Base-by-base conservation (phyloP, 75 land plant species). In the Pinus taeda region DNA sequence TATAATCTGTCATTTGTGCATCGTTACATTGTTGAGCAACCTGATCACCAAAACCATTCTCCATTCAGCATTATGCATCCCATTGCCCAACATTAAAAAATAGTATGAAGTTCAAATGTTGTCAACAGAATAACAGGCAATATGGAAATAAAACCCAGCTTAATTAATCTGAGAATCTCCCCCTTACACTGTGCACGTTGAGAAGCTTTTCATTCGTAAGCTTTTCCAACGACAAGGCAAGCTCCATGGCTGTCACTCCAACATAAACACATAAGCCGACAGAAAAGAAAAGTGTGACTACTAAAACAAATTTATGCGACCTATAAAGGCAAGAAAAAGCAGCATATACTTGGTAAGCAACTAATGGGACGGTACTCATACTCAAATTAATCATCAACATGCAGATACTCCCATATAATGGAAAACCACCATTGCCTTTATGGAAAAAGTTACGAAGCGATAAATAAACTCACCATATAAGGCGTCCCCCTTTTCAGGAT, bases 401-500 rank as follows among this genome's bases (percentile, higher is more conserved):
- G 18, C 36, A 70, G 15, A 15, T 8, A 53, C 75, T 62, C 1
- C 20, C 15, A 20, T n/a, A 66, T 15, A 15, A 15, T 5, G 3
- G 24, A 60, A 42, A 36, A 18, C 11, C 15, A 18, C 22, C 22
- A 75, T 53, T 24, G 21, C 37, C 11, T 49, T 49, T 8, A 9
- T 49, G 53, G 53, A 49, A 49, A 39, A 39, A 39, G 11, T 8
- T 9, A 49, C 1, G 1, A 8, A 49, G 53, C 33, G 57, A 57
- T 21, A 45, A 33, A 6, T 33, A 17, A 65, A 77, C 82, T 81
- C 57, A 96, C 98, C 94, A 86, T 93, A 85, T 15, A 96, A 81
- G 9, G 98, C 98, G 84, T 96, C 96, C 55, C 93, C 96, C 71
- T 95, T 95, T 60, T 93, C 98, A 20, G 77, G 58, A 77, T 93